Evolutionary conservation across 768 basidiomycete species (phyloP), one percentile per base, ranked within the genome.

Genomic region (Paxillus ammoniavirescens): DNA sequence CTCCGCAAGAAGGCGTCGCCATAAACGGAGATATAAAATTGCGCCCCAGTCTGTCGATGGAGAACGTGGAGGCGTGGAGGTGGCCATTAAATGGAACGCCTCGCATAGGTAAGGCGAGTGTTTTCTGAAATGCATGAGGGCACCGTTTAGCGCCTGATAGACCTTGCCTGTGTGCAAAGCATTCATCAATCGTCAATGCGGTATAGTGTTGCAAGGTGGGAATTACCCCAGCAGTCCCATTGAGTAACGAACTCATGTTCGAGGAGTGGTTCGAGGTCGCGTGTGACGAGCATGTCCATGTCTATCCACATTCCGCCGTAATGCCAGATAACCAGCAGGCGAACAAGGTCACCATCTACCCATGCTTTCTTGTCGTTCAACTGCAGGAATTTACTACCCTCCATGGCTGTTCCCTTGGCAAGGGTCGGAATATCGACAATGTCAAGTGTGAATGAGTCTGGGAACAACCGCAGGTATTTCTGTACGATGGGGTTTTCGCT

Each of bases 241-340:
- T 98, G 94, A 0, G 92, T 95, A 8, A 98, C 91, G 66, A 95
- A 98, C 70, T 98, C 96, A 64, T 92, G 89, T 67, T 97, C 95
- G 7, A 89, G 76, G 52, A 98, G 75, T 3, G 94, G 93, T 7
- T 84, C 77, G 28, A 98, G 73, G 72, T 93, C 89, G 42, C 96
- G 76, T 38, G 93, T 96, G 57, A 98, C 70, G 51, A 98, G 79
- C 57, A 88, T 89, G 70, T 98, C 96, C 93, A 98, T 97, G 69
- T 98, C 96, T 54, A 98, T 80, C 96, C 96, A 98, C 42, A 94
- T 82, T 2, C 96, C 96, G 6, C 96, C 96, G 62, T 82, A 84
- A 57, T 82, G 83, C 91, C 93, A 98, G 21, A 97, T 72, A 41
- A 94, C 81, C 42, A 98, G 75, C 55, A 98, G 66, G 45, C 96